Base-by-base conservation (phyloP, 2,329 filamentous ascomycete species). In the Albifimbria verrucaria region DNA sequence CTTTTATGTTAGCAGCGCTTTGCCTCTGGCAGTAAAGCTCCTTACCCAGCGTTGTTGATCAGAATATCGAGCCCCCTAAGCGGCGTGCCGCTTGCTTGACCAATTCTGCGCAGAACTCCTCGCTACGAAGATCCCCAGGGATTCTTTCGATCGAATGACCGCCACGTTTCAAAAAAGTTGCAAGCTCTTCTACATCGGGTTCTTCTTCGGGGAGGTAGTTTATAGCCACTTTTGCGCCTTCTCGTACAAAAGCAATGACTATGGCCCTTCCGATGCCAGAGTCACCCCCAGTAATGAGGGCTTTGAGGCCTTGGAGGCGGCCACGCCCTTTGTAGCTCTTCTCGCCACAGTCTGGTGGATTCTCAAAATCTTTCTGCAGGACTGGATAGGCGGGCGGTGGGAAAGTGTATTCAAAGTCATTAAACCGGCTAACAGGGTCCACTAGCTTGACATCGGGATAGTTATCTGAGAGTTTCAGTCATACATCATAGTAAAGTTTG, bases 211-310 rank as follows among this genome's bases (percentile, higher is more conserved):
- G 54, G 7, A 60, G 50, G 21, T 58, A 60, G 26, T 53, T 53
- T 24, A 60, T 57, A 9, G 55, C 54, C 7, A 56, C 54, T 17
- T 51, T 42, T 12, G 58, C 58, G 3, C 56, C 58, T 43, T 60
- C 58, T 11, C 52, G 52, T 23, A 48, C 47, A 22, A 54, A 57
- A 15, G 52, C 45, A 23, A 60, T 54, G 1, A 39, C 53, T 10
- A 58, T 48, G 3, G 58, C 48, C 7, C 56, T 42, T 2, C 56
- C 54, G 17, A 60, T 55, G 15, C 58, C 56, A 10, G 81, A 86
- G 69, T 92, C 88, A 4, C 89, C 88, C 7, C 88, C 88, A 0
- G 88, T 91, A 62, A 92, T 90, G 53, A 92, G 70, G 12, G 88
- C 87, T 55, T 83, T 87, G 44, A 47, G 44, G 24, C 44, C 44